Percentiles rank a stretch among this genome's conserved stretches.
These are phyloP conservation scores for Euphorbia lathyris DNA, from an alignment of 345 rosid genomes.

Conservation along the genomic window DNA sequence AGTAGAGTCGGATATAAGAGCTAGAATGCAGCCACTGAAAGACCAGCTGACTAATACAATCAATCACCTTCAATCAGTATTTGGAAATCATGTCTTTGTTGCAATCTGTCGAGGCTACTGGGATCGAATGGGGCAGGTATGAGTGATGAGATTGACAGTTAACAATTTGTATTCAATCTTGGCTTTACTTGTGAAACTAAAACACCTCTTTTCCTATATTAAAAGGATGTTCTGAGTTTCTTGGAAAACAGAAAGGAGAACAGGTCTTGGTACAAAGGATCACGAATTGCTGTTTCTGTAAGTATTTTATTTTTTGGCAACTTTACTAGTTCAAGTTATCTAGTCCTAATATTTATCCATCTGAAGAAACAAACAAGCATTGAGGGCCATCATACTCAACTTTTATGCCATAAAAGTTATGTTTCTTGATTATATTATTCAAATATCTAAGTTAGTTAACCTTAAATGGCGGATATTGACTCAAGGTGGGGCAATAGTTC, in stretches of 20 bases:
- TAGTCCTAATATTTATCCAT: not conserved
- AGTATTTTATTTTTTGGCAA: conserved; percentile 31
- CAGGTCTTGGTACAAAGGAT: conserved; percentile 93
- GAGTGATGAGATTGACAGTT: not conserved
- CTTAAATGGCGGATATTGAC: not conserved
- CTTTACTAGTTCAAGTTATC: conserved; percentile 1
- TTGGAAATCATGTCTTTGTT: conserved; percentile 74
- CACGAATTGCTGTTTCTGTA: conserved; percentile 80
- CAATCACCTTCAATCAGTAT: conserved; percentile 71
- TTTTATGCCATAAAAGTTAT: not conserved
- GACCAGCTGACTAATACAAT: conserved; percentile 76
- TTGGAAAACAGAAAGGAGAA: conserved; percentile 95
- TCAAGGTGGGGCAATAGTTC: not conserved
- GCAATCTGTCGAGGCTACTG: conserved; percentile 85
- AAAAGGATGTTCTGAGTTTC: conserved; percentile 79
- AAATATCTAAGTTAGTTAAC: no score
- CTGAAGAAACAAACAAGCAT: not conserved
- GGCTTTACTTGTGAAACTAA: not conserved
- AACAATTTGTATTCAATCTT: not conserved
- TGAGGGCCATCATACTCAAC: not conserved
- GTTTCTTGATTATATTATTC: not conserved
- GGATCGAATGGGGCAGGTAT: conserved; percentile 96
- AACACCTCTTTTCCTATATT: not conserved
- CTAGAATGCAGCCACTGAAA: conserved; percentile 75
- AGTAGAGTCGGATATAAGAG: conserved; percentile 72